Evolutionary conservation across 2,329 filamentous ascomycete species (phyloP), one percentile per base, ranked within the genome.

Genomic region (Endothia cerciana): DNA sequence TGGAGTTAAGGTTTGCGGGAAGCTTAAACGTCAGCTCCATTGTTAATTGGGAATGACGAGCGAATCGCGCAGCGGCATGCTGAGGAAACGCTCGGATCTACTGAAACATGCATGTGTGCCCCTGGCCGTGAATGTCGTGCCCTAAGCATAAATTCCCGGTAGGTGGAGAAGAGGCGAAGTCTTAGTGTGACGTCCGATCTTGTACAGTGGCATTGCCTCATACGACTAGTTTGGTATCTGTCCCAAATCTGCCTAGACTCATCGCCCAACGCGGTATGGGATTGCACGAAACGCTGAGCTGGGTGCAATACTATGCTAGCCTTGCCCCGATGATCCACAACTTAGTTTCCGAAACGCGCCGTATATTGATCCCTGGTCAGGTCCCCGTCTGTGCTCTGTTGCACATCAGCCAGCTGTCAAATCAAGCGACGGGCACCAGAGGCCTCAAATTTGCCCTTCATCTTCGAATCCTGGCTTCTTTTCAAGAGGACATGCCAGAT

Each of bases 171-270:
- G 22, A 28, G 47, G 28, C 47, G 22, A 51, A 51, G 47, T 25
- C 25, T 11, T 53, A 53, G 49, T 62, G 60, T 53, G 47, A 62
- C 60, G 47, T 62, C 60, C n/a, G 47, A 53, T 62, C 7, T 62
- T 41, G 60, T n/a, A 62, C 45, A 47, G n/a, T 19, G 13, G 57
- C 47, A 63, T 17, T 59, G 36, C 64, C 60, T 63, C 49, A 15
- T 15, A 58, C 49, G 51, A 56, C 49, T 56, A 33, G n/a, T 65
- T 55, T 49, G 51, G 43, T 43, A 10, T 11, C 15, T 47, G 57
- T 60, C 59, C 41, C 45, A 45, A 56, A 30, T 22, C 36, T 19
- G 64, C 55, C 60, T 58, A 65, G 63, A 65, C 38, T n/a, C n/a
- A 57, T 61, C 63, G 43, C 49, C 63, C 38, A 38, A 49, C n/a